Evolutionary conservation across 176 grass and related monocot genomes (phyloP), one percentile per base, ranked within the genome.

Genomic region (Luzula sylvatica): DNA sequence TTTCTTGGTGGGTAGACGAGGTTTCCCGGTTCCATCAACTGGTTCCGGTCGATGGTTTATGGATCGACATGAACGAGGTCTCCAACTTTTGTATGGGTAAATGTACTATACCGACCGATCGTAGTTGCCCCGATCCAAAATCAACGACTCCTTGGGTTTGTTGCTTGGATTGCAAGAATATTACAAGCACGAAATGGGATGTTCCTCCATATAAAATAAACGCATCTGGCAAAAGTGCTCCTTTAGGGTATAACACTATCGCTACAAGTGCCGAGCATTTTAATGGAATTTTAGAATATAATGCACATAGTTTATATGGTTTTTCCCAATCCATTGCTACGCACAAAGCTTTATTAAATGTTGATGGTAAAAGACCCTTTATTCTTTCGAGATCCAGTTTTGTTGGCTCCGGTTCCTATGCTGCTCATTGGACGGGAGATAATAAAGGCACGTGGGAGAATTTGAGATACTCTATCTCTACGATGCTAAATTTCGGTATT

Each of bases 21-120:
- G 73, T 96, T 8, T 23, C 61, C 19, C 82, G 81, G 67, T 96
- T 96, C 42, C 84, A 96, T 43, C 67, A 89, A 0, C 68, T 96
- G 7, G 90, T 96, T 2, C 84, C 90, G 0, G 84, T 88, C 0
- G 84, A 89, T 7, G 84, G 90, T 25, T 69, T 96, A 5, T 96
- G 90, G 90, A 96, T 96, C 3, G 90, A 96, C 57, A 96, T 96
- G 90, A 96, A 96, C 3, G 90, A 96, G 73, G 90, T 61, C 16
- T 96, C 90, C 18, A 96, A 96, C 49, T 96, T 96, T 42, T 96
- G 90, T 38, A 96, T 80, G 0, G 90, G 90, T 17, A 86, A 96
- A 51, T 96, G 90, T 58, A 66, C 63, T 0, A 61, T 96, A 8
- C 90, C 84, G 5, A 89, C 50, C 20, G 82, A 46, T 0, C 84